Percentiles rank a stretch among this genome's conserved stretches.
Conservation (phyloP, 1,139 yeast genomes). For the Scheffersomyces parashehatae region DNA sequence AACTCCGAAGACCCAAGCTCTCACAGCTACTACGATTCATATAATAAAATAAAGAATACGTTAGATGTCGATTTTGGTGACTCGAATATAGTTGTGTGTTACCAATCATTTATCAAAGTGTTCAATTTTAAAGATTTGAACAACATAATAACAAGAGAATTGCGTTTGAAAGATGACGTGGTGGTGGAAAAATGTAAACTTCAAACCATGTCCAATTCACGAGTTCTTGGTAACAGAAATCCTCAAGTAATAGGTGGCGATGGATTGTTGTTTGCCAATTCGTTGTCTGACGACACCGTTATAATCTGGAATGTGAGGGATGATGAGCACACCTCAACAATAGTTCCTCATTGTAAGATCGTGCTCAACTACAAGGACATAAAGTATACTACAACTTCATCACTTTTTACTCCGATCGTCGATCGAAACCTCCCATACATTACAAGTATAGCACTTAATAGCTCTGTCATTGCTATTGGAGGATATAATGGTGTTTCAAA, state of each 20-base stretch:
- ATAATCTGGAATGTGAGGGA: conserved; percentile 45
- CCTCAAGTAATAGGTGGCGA: conserved; percentile 49
- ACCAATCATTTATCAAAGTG: conserved; percentile 25
- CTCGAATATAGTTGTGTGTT: conserved; percentile 33
- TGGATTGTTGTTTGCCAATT: conserved; percentile 51
- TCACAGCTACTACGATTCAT: conserved; percentile 4
- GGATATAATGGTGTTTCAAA: conserved; percentile 66
- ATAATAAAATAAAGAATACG: conserved; percentile 7
- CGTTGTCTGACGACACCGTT: conserved; percentile 36
- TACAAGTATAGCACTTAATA: conserved; percentile 37
- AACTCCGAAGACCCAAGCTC: conserved; percentile 6
- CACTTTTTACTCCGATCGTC: neutral
- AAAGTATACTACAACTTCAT: neutral
- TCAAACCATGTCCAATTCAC: conserved; percentile 11
- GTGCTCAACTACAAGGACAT: neutral
- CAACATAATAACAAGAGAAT: conserved; percentile 5
- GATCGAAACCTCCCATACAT: conserved; percentile 9
- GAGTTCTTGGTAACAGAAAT: conserved; percentile 4
- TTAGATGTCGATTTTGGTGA: conserved; percentile 59
- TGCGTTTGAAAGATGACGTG: conserved; percentile 14
- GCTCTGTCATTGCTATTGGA: conserved; percentile 56
- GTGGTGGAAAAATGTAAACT: conserved; percentile 20
- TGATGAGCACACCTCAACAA: conserved; percentile 14
- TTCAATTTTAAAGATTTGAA: conserved; percentile 20
- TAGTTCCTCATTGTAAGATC: conserved; percentile 21